Conservation (phyloP, 306 rosid genomes). For the Lathyrus sativus region DNA sequence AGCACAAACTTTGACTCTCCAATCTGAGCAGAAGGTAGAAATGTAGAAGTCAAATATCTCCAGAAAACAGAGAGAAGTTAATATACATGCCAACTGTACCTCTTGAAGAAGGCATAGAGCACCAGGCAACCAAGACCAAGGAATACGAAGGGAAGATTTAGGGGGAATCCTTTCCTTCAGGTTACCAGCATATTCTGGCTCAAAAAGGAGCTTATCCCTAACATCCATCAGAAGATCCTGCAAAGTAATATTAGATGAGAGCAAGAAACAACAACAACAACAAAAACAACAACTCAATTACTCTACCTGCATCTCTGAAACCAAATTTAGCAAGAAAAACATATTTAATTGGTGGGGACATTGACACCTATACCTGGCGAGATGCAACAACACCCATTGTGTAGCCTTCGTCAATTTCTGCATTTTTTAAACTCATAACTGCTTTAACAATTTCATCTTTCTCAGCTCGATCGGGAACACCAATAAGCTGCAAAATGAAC, state of each 20-base stretch:
- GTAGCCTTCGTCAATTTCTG: conserved; percentile 94
- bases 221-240: conserved; percentile 91
- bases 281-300: neutral
- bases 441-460: conserved; percentile 97
- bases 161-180: conserved; percentile 81
- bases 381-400: conserved; percentile 65
- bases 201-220: conserved; percentile 97
- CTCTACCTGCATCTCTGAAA: neutral
- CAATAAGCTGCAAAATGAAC: conserved; percentile 71
- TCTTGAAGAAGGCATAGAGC: conserved; percentile 98
- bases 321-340: conserved; percentile 21
- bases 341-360: neutral
- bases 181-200: conserved; percentile 90
- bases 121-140: conserved; percentile 91
- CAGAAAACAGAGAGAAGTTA: conserved; percentile 21
- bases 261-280: conserved; percentile 4
- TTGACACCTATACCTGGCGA: conserved; percentile 65
- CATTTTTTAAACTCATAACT: conserved; percentile 76
- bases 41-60: conserved; percentile 28
- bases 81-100: conserved; percentile 50
- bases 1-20: conserved; percentile 86
- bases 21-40: conserved; percentile 55
- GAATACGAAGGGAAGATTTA: conserved; percentile 72
- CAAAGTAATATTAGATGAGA: conserved; percentile 35
- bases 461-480: conserved; percentile 83